Conservation (phyloP, 768 basidiomycete genomes). For the Lentinula boryana region DNA sequence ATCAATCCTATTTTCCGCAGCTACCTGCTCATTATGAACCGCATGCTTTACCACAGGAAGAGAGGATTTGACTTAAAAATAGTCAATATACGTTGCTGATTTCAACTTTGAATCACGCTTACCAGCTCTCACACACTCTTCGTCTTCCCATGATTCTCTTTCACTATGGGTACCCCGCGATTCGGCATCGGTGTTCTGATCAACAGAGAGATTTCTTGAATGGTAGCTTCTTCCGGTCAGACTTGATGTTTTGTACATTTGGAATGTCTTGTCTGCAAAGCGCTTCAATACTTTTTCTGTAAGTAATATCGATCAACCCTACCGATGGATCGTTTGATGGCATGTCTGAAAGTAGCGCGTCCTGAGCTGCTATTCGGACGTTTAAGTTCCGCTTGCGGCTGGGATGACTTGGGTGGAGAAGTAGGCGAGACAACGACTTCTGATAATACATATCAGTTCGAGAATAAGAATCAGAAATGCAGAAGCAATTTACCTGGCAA, state of each 20-base stretch:
- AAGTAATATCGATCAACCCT: constrained; percentile 11
- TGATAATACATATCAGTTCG: background rate
- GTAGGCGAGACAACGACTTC: constrained; percentile 3
- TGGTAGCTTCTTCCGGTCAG: constrained; percentile 37
- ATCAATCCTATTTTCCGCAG: constrained; percentile 51
- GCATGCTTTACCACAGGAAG: constrained; percentile 50
- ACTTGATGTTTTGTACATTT: constrained; percentile 60
- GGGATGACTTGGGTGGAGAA: background rate
- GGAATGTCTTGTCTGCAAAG: constrained; percentile 56
- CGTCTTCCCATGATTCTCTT: constrained; percentile 46
- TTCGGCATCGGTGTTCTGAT: constrained; percentile 22
- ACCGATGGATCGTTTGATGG: constrained; percentile 74
- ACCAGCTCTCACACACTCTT: constrained; percentile 39
- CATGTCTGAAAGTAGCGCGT: constrained; percentile 54
- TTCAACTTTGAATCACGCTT: constrained; percentile 7
- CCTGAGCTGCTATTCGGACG: constrained; percentile 12
- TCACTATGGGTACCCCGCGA: constrained; percentile 19
- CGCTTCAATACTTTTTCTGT: background rate
- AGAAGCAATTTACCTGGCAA: constrained; percentile 1
- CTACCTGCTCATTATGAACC: constrained; percentile 43
- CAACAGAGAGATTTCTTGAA: constrained; percentile 37
- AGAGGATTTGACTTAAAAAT: constrained; percentile 38
- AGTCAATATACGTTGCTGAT: background rate
- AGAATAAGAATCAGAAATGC: too few relatives aligned
- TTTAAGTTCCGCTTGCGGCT: constrained; percentile 20